These are phyloP conservation scores for Solanum aculeatissimum DNA, from an alignment of 305 asterid genomes.

Conservation along the genomic window DNA sequence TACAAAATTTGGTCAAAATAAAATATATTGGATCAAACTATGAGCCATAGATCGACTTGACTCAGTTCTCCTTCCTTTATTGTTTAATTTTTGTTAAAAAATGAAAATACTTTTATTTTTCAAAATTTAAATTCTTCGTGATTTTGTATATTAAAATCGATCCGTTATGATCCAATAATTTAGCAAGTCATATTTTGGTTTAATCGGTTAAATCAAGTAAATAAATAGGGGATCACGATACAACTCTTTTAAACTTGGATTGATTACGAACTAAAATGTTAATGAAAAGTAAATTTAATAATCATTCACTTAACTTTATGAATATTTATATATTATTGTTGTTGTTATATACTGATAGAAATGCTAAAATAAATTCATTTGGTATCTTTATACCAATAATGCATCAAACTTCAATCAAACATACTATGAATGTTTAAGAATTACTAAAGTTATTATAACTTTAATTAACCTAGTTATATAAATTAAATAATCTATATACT, in stretches of 20 bases:
- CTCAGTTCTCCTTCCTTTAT: not conserved
- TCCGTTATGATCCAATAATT: not conserved
- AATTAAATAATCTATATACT: not conserved
- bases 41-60: no score
- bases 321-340: no score
- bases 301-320: no score
- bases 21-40: no score
- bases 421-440: not conserved
- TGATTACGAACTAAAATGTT: no score
- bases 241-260: not conserved
- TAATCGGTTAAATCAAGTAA: not conserved
- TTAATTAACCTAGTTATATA: not conserved
- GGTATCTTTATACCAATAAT: not conserved
- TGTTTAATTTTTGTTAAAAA: not conserved
- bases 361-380: not conserved
- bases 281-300: no score
- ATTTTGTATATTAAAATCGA: not conserved
- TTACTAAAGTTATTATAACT: not conserved
- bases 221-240: no score
- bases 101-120: no score
- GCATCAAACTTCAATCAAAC: not conserved
- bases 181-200: not conserved
- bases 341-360: not conserved
- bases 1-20: no score
- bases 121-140: no score